Conservation (phyloP, 805 yeast genomes). For the Ogataea trehaloabstinens region DNA sequence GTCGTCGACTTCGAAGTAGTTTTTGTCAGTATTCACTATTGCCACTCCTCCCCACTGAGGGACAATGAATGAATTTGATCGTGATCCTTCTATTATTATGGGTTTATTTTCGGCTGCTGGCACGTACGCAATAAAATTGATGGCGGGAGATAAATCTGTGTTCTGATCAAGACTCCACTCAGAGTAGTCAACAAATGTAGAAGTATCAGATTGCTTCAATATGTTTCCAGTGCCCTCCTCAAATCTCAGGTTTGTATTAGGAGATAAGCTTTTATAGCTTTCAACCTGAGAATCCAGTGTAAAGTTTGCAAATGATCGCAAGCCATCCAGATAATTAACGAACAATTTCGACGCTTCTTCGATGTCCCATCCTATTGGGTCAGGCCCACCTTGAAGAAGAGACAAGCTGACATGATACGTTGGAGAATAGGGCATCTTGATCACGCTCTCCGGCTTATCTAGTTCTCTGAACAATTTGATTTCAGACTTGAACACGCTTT, state of each 20-base stretch:
- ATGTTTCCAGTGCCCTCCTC: constrained; percentile 27
- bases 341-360: constrained; percentile 51
- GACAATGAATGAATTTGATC: constrained; percentile 62
- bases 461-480: constrained; percentile 29
- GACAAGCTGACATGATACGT: constrained; percentile 74
- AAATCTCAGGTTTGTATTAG: constrained; percentile 25
- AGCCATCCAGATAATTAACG: constrained; percentile 50
- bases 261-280: constrained; percentile 52
- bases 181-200: constrained; percentile 79
- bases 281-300: constrained; percentile 78
- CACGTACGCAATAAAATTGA: constrained; percentile 67
- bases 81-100: constrained; percentile 43
- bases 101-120: constrained; percentile 52
- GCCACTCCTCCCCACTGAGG: constrained; percentile 91
- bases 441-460: constrained; percentile 25
- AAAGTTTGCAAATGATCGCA: constrained; percentile 62
- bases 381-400: constrained; percentile 67
- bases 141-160: constrained; percentile 56
- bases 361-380: constrained; percentile 72
- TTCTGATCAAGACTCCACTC: constrained; percentile 67
- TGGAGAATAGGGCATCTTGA: constrained; percentile 58
- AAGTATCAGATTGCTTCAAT: constrained; percentile 52
- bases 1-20: constrained; percentile 39
- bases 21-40: constrained; percentile 40
- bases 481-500: constrained; percentile 41